A percentile compares a stretch with the other conserved stretches of the same genome.
These are phyloP conservation scores for Sapria himalayana DNA, from an alignment of 345 rosid species.

Conservation along the genomic window DNA sequence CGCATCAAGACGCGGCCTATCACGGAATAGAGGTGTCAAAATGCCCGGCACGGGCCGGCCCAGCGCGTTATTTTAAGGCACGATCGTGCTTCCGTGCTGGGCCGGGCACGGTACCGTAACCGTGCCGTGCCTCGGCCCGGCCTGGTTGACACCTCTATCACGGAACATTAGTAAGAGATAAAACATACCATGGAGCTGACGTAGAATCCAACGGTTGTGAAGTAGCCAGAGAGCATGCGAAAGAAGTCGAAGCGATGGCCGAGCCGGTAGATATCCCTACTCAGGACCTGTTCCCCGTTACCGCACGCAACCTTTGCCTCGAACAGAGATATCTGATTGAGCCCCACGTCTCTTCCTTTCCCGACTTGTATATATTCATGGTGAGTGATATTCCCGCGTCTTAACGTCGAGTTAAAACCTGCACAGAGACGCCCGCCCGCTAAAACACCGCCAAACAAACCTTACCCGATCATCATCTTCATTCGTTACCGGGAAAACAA, in stretches of 20 bases:
- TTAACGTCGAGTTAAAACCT: slow-evolving; percentile 88
- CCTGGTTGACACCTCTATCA: too few species aligned
- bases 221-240: slow-evolving; percentile 85
- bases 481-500: too few species aligned
- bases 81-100: too few species aligned
- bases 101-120: too few species aligned
- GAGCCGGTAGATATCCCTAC: slow-evolving; percentile 78
- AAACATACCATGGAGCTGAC: slow-evolving; percentile 70
- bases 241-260: slow-evolving; percentile 97
- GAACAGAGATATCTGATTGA: slow-evolving; percentile 86
- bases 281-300: slow-evolving; percentile 84
- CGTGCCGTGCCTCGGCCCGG: too few species aligned
- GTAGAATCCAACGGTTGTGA: slow-evolving; percentile 76
- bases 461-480: too few species aligned
- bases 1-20: too few species aligned
- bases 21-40: too few species aligned
- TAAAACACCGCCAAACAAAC: too few species aligned
- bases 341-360: slow-evolving; percentile 97
- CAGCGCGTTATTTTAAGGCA: too few species aligned
- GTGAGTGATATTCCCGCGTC: slow-evolving; percentile 90
- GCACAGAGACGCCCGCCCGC: slow-evolving; percentile 6
- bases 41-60: too few species aligned
- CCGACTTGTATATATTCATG: slow-evolving; percentile 99
- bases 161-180: slow-evolving; percentile 7
- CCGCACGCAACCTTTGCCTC: slow-evolving; percentile 99